Evolutionary conservation across 2,329 filamentous ascomycete genomes (phyloP), one percentile per base, ranked within the genome.

Genomic region (Aspergillus flavus): DNA sequence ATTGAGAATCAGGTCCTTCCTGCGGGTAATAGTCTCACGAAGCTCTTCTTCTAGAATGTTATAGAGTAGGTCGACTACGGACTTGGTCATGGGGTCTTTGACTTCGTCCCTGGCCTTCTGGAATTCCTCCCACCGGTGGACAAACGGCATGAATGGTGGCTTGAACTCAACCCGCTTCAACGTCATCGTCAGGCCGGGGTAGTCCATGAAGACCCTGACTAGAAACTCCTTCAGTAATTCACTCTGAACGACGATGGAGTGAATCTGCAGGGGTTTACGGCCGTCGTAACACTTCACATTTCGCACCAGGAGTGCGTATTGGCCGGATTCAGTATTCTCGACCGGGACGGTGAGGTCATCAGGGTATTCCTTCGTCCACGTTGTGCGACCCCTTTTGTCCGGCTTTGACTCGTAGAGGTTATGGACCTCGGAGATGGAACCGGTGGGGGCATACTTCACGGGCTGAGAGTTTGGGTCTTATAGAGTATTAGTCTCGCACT

Each of bases 201-300:
- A 90, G 10, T 80, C 84, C 1, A 81, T 75, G 26, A 90, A 79
- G 9, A 89, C 81, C 12, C 83, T 79, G 11, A 78, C 78, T 0
- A 91, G 79, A 5, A 86, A 81, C 2, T 80, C 78, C 75, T 88
- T 89, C 50, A 91, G 76, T 59, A 83, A 79, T 1, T 87, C 86
- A 23, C 85, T 88, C 73, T 91, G 88, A 6, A 91, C 77, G 52
- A 89, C 81, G 62, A 91, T 84, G 54, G 85, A 88, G 69, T 90
- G 82, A 28, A 89, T 82, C 59, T 85, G 78, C 36, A 89, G 82
- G 53, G 85, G 85, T 73, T 88, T 89, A 61, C 84, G 82, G 32
- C 86, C 84, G 71, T 89, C 84, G 54, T 81, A 82, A 68, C 83
- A 83, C 75, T 84, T 86, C 61, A 82, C 79, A 70, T 89, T 86